These are phyloP conservation scores for Spergularia bocconei DNA, from an alignment of 148 eudicot genomes.

Conservation along the genomic window DNA sequence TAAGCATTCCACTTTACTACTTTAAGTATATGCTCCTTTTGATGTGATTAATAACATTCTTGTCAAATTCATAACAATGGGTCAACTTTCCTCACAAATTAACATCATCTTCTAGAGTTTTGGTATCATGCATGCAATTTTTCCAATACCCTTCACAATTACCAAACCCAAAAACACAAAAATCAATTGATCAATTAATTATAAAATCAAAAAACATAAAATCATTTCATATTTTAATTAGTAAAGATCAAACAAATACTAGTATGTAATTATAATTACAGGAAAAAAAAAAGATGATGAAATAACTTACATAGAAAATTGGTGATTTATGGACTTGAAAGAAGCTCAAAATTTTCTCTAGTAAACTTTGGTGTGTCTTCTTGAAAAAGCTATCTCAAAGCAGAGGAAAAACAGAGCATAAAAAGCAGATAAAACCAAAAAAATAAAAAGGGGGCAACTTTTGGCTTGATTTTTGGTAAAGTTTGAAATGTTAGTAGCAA, in stretches of 20 bases:
- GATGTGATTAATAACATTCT: too few species aligned
- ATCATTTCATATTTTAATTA: not conserved
- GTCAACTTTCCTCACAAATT: too few species aligned
- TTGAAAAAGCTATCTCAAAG: not conserved
- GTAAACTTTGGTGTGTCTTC: not conserved
- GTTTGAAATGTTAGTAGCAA: slow-evolving; percentile 23
- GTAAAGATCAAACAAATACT: not conserved
- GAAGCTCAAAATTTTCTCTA: not conserved
- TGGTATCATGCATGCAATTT: slow-evolving; percentile 6
- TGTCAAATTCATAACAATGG: too few species aligned
- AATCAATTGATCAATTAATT: not conserved
- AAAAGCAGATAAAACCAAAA: slow-evolving; percentile 9
- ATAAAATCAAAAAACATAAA: not conserved
- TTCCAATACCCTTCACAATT: not conserved
- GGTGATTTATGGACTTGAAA: slow-evolving; percentile 17
- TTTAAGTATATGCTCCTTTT: too few species aligned
- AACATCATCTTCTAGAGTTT: not conserved
- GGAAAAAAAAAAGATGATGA: not conserved
- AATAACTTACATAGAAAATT: slow-evolving; percentile 29
- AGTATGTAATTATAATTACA: not conserved
- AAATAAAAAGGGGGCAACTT: not conserved
- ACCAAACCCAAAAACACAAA: not conserved
- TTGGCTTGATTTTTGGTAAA: slow-evolving; percentile 2
- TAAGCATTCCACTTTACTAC: too few species aligned
- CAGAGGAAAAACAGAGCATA: slow-evolving; percentile 24